Evolutionary conservation across 345 rosid genomes (phyloP).

Genomic region (Salix brachista): DNA sequence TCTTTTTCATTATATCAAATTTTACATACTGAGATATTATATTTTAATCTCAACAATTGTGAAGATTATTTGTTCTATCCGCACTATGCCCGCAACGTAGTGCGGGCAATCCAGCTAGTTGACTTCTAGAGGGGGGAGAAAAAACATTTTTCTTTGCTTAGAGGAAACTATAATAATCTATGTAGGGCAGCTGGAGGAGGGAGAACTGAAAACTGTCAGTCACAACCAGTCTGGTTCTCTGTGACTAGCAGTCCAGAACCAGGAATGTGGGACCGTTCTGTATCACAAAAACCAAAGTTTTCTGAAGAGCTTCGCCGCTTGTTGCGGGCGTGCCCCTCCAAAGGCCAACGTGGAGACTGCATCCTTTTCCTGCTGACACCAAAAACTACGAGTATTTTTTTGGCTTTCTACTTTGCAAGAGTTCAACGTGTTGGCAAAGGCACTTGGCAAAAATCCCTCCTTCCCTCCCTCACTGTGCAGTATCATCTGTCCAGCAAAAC

Average conservation of each 20-base stretch:
- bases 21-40: too few species aligned
- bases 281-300: not conserved
- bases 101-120: too few species aligned
- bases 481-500: conserved; percentile 16
- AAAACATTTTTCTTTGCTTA: not conserved
- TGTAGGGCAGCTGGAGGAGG: not conserved
- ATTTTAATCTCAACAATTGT: too few species aligned
- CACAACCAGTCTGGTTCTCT: not conserved
- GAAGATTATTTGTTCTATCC: too few species aligned
- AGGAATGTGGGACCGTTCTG: not conserved
- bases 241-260: not conserved
- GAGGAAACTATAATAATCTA: conserved; percentile 3
- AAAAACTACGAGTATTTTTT: too few species aligned
- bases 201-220: not conserved
- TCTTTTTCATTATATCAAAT: too few species aligned
- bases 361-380: too few species aligned
- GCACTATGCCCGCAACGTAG: too few species aligned
- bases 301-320: not conserved
- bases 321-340: not conserved
- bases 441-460: not conserved
- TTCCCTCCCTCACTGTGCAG: not conserved
- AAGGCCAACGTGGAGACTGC: too few species aligned
- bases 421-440: not conserved
- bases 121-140: not conserved
- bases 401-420: not conserved